Percentiles rank a stretch among this genome's conserved stretches.
Evolutionary conservation across 2,329 filamentous ascomycete species (phyloP).

Genomic region (Scedosporium boydii): DNA sequence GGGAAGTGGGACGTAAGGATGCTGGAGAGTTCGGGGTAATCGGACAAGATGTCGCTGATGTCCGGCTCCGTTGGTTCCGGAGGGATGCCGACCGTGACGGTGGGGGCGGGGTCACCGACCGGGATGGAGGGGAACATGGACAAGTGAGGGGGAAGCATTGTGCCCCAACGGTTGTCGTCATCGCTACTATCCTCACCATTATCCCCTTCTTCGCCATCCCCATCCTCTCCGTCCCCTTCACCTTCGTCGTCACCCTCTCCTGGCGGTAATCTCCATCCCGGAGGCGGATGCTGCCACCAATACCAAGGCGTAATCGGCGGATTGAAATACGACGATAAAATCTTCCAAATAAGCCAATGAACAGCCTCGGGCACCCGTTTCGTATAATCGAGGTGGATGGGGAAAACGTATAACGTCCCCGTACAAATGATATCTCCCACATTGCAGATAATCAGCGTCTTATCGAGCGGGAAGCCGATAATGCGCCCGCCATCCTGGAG

Average conservation of each 20-base stretch:
- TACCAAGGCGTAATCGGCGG: slow-evolving; percentile 4
- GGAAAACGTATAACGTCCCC: slow-evolving; percentile 23
- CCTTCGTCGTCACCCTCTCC: background rate
- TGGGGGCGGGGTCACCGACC: background rate
- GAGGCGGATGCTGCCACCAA: background rate
- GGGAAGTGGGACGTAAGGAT: background rate
- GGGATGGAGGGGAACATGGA: slow-evolving; percentile 4
- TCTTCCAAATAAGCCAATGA: slow-evolving; percentile 16
- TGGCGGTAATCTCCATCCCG: background rate
- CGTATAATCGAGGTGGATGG: slow-evolving; percentile 26
- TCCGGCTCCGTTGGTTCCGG: background rate
- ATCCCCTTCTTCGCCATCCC: background rate
- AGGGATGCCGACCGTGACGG: background rate
- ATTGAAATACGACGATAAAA: slow-evolving; percentile 5
- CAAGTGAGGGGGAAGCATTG: background rate
- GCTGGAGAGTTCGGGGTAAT: slow-evolving; percentile 2
- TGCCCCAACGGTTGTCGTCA: background rate
- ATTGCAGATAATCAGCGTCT: slow-evolving; percentile 31
- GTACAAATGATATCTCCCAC: slow-evolving; percentile 26
- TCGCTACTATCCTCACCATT: background rate
- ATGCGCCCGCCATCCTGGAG: slow-evolving; percentile 24
- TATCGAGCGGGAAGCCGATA: slow-evolving; percentile 21
- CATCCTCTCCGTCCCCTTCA: background rate
- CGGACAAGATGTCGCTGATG: background rate
- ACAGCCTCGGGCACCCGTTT: slow-evolving; percentile 20